Evolutionary conservation across 805 yeast species (phyloP).

Genomic region (Kodamaea hsintzibuensis): DNA sequence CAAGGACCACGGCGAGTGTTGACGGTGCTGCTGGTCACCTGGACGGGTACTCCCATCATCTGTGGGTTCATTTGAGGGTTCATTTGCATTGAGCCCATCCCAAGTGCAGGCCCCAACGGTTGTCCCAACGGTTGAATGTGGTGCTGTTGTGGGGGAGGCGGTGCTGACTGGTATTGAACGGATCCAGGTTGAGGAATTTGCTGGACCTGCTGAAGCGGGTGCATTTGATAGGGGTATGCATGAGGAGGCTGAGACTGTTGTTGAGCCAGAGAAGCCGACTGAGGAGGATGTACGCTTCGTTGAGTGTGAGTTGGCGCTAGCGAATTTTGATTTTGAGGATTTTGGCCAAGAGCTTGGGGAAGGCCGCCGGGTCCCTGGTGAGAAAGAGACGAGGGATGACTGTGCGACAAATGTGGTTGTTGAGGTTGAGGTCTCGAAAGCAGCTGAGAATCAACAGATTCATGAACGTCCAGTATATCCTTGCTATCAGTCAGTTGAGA

Average conservation of each 20-base stretch:
- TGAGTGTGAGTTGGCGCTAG: not conserved
- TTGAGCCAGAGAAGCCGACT: not conserved
- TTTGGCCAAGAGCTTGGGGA: not conserved
- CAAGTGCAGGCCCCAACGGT: not conserved
- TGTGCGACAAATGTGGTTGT: not conserved
- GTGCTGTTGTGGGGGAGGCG: not conserved
- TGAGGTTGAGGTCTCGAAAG: not conserved
- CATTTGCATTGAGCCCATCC: constrained; percentile 1
- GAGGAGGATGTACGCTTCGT: not conserved
- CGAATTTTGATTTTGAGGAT: not conserved
- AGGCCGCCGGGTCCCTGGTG: not conserved
- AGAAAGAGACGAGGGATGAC: not conserved
- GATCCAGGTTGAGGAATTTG: not conserved
- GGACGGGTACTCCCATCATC: constrained; percentile 9
- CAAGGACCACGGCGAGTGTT: constrained; percentile 74
- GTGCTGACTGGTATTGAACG: not conserved
- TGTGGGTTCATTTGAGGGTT: constrained; percentile 2
- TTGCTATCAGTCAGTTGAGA: not conserved
- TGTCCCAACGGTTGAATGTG: not conserved
- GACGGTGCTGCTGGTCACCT: constrained; percentile 5
- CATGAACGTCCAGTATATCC: not conserved
- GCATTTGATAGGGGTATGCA: constrained; percentile 1
- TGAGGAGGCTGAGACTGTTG: not conserved
- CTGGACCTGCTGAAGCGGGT: constrained; percentile 7
- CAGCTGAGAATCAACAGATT: not conserved